Evolutionary conservation across 192 early-diverging fungal species (phyloP).

Genomic region (Coemansia sp.): DNA sequence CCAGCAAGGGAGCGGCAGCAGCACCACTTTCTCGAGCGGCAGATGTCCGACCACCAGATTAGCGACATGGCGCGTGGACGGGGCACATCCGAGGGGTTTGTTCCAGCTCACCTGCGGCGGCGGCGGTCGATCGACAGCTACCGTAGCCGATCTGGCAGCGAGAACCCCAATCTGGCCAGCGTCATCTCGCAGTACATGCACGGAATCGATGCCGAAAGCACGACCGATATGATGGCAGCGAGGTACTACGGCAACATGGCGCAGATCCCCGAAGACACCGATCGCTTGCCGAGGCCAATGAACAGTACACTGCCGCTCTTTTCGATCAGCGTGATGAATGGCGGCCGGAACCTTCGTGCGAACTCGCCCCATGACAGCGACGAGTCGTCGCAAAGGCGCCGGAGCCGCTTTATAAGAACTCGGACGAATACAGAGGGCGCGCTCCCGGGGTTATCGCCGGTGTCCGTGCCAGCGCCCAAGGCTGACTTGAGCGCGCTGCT

Average conservation of each 20-base stretch:
- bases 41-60: not conserved
- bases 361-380: conserved; percentile 33
- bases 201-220: conserved; percentile 29
- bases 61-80: not conserved
- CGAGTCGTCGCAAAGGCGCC: conserved; percentile 1
- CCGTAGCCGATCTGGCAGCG: conserved; percentile 14
- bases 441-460: not conserved
- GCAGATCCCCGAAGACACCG: conserved; percentile 16
- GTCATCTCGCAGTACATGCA: conserved; percentile 50
- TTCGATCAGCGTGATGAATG: conserved; percentile 46
- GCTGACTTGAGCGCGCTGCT: not conserved
- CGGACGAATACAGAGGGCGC: not conserved
- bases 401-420: not conserved
- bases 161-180: conserved; percentile 13
- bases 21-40: not conserved
- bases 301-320: conserved; percentile 56
- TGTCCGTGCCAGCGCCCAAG: not conserved
- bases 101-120: not conserved
- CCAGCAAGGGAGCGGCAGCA: conserved; percentile 4
- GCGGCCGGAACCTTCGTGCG: conserved; percentile 8
- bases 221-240: conserved; percentile 30
- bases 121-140: conserved; percentile 7
- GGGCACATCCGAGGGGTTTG: conserved; percentile 6
- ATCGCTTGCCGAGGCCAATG: conserved; percentile 44
- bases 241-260: conserved; percentile 54